A percentile compares a stretch with the other conserved stretches of the same genome.
phyloP scores from a whole-genome alignment of 1,139 yeast species.

The Blastobotrys persicus region DNA sequence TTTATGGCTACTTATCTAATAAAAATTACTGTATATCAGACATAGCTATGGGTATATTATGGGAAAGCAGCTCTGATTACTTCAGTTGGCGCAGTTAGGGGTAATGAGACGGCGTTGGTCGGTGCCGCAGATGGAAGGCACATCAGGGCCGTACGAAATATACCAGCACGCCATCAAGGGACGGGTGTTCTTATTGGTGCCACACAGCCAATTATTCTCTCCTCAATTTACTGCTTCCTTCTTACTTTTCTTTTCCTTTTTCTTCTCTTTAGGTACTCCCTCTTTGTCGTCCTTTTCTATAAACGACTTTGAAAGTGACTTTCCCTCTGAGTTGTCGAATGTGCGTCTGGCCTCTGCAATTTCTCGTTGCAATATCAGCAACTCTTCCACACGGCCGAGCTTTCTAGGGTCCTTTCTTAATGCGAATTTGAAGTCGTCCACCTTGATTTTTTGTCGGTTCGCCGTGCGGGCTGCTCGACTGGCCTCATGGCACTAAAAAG shows the following conservation, averaged over 20 bases:
- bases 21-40: too few species aligned
- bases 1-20: too few species aligned
- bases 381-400: slow-evolving; percentile 79
- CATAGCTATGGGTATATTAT: too few species aligned
- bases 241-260: slow-evolving; percentile 17
- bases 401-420: slow-evolving; percentile 79
- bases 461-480: slow-evolving; percentile 50
- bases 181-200: too few species aligned
- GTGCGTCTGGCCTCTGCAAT: slow-evolving; percentile 79
- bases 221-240: slow-evolving; percentile 16
- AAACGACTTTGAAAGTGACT: slow-evolving; percentile 39
- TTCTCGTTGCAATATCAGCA: slow-evolving; percentile 68
- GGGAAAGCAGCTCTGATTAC: too few species aligned
- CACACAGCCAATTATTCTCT: neutral
- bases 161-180: too few species aligned
- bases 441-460: slow-evolving; percentile 70
- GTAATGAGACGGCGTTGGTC: neutral
- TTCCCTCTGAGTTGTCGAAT: slow-evolving; percentile 67
- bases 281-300: slow-evolving; percentile 36
- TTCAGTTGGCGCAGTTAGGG: too few species aligned
- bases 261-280: slow-evolving; percentile 21
- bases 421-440: slow-evolving; percentile 86
- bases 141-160: slow-evolving; percentile 1
- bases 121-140: slow-evolving; percentile 4
- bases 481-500: slow-evolving; percentile 50